A percentile compares a stretch with the other conserved stretches of the same genome.
Conservation (phyloP, 352 stramenopile species). For the Peronospora belbahrii region DNA sequence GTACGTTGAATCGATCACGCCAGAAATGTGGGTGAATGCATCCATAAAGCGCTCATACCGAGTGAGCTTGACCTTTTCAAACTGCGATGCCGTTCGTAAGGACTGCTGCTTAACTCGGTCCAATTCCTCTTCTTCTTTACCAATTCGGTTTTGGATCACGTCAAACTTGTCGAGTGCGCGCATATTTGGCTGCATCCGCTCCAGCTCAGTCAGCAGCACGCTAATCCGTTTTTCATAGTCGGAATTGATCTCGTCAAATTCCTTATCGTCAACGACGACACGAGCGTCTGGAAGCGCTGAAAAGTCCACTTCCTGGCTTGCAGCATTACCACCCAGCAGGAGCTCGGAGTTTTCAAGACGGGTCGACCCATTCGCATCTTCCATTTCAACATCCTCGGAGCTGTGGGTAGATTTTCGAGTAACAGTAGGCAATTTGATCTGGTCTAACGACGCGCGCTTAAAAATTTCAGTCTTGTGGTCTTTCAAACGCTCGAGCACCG, state of each 20-base stretch:
- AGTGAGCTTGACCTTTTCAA: slow-evolving; percentile 65
- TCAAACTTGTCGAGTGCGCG: slow-evolving; percentile 87
- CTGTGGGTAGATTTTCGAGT: slow-evolving; percentile 16
- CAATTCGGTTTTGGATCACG: slow-evolving; percentile 73
- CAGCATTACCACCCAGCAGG: slow-evolving; percentile 41
- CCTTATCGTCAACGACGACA: slow-evolving; percentile 71
- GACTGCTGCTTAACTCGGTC: slow-evolving; percentile 64
- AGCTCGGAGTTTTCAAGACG: slow-evolving; percentile 34
- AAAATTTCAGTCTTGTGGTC: slow-evolving; percentile 93
- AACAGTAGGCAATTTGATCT: slow-evolving; percentile 86
- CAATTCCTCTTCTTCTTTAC: slow-evolving; percentile 72
- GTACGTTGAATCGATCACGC: slow-evolving; percentile 92
- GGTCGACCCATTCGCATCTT: slow-evolving; percentile 20
- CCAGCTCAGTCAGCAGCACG: slow-evolving; percentile 73
- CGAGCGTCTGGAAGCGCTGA: slow-evolving; percentile 67
- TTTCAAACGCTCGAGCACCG: slow-evolving; percentile 86
- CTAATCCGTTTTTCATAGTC: slow-evolving; percentile 63
- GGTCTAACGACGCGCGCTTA: slow-evolving; percentile 91
- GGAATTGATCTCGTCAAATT: slow-evolving; percentile 78
- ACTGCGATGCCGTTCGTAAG: slow-evolving; percentile 51
- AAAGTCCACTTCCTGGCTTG: slow-evolving; percentile 84
- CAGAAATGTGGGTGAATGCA: slow-evolving; percentile 91
- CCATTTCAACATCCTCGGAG: slow-evolving; percentile 57
- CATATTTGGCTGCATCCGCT: slow-evolving; percentile 97
- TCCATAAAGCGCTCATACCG: slow-evolving; percentile 87